These are phyloP conservation scores for Acidomyces sp. DNA, from an alignment of 495 filamentous ascomycete genomes.

Conservation along the genomic window DNA sequence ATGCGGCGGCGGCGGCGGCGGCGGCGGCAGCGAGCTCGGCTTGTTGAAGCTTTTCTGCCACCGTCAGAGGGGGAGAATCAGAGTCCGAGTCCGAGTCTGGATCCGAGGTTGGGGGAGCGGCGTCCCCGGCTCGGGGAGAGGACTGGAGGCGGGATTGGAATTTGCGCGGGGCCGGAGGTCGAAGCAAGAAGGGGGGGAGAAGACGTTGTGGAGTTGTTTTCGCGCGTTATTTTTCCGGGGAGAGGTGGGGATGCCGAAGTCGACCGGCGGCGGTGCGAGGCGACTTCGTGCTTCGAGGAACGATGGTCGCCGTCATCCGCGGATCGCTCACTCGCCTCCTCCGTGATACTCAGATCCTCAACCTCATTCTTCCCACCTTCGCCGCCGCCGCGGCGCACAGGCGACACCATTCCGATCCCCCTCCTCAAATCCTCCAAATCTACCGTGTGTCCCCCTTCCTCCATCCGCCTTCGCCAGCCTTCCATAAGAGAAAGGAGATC, in stretches of 20 bases:
- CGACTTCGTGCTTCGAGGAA: neutral
- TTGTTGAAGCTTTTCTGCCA: conserved; percentile 31
- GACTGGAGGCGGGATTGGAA: neutral
- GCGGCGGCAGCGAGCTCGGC: conserved; percentile 29
- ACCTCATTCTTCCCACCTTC: conserved; percentile 23
- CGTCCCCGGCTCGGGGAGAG: too few relatives aligned
- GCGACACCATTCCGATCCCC: conserved; percentile 38
- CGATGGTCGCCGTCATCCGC: neutral
- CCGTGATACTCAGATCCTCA: conserved; percentile 15
- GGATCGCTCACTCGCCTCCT: conserved; percentile 2
- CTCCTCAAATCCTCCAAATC: conserved; percentile 71
- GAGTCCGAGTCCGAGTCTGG: neutral
- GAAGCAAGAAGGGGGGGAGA: conserved; percentile 17
- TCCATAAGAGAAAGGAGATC: conserved; percentile 86
- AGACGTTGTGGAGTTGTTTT: neutral
- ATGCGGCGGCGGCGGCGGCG: conserved; percentile 8
- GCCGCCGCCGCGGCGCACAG: conserved; percentile 9
- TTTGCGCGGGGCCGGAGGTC: conserved; percentile 9
- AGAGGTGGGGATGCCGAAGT: too few relatives aligned
- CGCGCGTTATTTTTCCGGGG: too few relatives aligned
- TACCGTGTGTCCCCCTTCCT: conserved; percentile 64
- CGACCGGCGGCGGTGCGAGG: neutral
- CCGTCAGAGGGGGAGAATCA: conserved; percentile 17
- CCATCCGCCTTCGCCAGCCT: conserved; percentile 78
- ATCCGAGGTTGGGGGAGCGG: too few relatives aligned